phyloP scores from a whole-genome alignment of 352 stramenopile species.

The Phytophthora sojae region DNA sequence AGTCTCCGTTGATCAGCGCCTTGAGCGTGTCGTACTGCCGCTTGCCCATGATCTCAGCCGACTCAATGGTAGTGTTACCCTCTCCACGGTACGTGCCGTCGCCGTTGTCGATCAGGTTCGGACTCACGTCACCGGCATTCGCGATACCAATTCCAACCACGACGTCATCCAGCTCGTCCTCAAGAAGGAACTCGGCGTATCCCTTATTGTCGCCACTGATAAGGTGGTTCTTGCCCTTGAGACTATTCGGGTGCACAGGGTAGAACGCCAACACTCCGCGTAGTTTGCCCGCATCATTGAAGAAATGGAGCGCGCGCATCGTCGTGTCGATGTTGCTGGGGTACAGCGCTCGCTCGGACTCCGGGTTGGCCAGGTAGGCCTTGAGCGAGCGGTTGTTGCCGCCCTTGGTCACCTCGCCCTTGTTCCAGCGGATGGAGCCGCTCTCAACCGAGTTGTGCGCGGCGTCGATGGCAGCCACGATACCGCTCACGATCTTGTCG shows the following conservation, averaged over 20 bases:
- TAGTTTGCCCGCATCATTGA: neutral
- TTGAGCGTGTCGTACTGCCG: constrained; percentile 46
- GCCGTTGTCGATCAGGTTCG: constrained; percentile 54
- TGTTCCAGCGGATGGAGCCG: constrained; percentile 6
- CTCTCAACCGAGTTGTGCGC: neutral
- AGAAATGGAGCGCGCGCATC: constrained; percentile 1
- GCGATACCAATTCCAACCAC: constrained; percentile 52
- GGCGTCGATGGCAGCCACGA: neutral
- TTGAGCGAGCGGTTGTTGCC: neutral
- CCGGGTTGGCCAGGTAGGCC: neutral
- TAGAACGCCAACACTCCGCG: constrained; percentile 2
- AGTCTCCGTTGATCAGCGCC: constrained; percentile 30
- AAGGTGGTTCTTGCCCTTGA: constrained; percentile 1
- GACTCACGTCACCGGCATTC: constrained; percentile 59
- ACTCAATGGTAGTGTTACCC: constrained; percentile 44
- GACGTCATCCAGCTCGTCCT: constrained; percentile 40
- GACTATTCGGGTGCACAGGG: neutral
- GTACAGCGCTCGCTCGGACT: neutral
- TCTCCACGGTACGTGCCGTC: constrained; percentile 55
- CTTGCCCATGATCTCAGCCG: constrained; percentile 54
- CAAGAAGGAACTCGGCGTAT: constrained; percentile 56
- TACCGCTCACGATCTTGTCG: neutral
- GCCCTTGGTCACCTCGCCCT: constrained; percentile 4
- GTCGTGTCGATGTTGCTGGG: constrained; percentile 3
- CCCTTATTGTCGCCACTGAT: constrained; percentile 80